Conservation (phyloP, 2,329 filamentous ascomycete genomes). For the Colletotrichum sp. region DNA sequence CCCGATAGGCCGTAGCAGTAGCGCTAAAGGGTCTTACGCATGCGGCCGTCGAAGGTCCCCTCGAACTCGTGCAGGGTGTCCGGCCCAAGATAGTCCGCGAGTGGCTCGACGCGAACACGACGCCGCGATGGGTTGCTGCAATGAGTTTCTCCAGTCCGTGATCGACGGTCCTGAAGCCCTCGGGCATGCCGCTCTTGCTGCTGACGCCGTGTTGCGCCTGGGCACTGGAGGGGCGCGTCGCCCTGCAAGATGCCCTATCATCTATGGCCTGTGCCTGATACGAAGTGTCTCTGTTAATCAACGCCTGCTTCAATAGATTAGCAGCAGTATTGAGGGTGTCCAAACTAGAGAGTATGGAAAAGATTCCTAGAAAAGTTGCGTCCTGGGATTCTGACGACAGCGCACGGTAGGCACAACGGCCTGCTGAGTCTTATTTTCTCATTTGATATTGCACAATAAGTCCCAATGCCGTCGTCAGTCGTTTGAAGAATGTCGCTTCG, state of each 20-base stretch:
- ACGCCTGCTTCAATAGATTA: background rate
- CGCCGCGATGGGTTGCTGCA: background rate
- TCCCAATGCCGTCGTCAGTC: background rate
- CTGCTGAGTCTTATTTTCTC: background rate
- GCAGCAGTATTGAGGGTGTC: background rate
- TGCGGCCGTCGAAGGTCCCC: background rate
- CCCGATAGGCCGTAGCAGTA: background rate
- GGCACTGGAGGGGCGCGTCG: too few relatives aligned
- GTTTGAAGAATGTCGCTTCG: background rate
- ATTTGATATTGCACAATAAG: background rate
- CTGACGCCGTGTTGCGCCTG: background rate
- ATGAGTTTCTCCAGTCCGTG: background rate
- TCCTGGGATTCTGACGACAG: background rate
- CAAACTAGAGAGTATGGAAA: background rate
- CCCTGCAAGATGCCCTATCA: background rate
- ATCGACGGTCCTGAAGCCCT: background rate
- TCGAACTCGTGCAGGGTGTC: background rate
- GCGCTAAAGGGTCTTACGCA: background rate
- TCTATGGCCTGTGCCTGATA: background rate
- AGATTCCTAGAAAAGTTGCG: background rate
- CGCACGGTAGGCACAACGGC: background rate
- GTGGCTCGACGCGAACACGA: background rate
- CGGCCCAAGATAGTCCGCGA: background rate
- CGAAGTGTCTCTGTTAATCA: background rate
- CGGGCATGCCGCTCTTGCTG: background rate